phyloP scores from a whole-genome alignment of 352 stramenopile species.

The Hyaloperonospora arabidopsidis region DNA sequence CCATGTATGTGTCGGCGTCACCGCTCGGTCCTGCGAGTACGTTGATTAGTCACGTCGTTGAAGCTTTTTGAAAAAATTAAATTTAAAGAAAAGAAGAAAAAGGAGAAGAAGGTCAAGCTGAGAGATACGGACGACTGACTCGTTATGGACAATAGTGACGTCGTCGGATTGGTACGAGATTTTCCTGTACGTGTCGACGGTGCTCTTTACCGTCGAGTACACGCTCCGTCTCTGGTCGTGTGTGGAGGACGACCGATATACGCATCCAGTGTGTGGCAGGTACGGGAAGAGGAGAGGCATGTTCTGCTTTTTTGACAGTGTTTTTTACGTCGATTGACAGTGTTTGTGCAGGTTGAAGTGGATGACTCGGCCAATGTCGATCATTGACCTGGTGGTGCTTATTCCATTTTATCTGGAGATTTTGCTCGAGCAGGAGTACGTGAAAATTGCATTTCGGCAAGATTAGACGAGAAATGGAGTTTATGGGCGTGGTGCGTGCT shows the following conservation, averaged over 20 bases:
- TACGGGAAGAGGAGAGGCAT: slow-evolving; percentile 7
- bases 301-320: background rate
- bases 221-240: slow-evolving; percentile 72
- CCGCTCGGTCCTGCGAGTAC: slow-evolving; percentile 17
- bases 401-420: slow-evolving; percentile 80
- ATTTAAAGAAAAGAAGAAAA: background rate
- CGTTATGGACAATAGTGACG: slow-evolving; percentile 21
- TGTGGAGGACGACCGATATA: slow-evolving; percentile 63
- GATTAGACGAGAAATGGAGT: background rate
- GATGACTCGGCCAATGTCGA: slow-evolving; percentile 71
- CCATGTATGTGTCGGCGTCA: slow-evolving; percentile 49
- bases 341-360: slow-evolving; percentile 45
- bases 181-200: slow-evolving; percentile 72
- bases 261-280: slow-evolving; percentile 45
- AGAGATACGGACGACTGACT: slow-evolving; percentile 1
- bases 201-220: slow-evolving; percentile 73
- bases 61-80: background rate
- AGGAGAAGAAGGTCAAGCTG: too few relatives aligned
- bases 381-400: slow-evolving; percentile 72
- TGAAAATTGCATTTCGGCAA: background rate
- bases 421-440: slow-evolving; percentile 52
- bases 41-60: slow-evolving; percentile 7
- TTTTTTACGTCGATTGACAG: background rate
- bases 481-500: background rate
- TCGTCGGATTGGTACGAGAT: slow-evolving; percentile 58